A percentile compares a stretch with the other conserved stretches of the same genome.
phyloP scores from a whole-genome alignment of 306 rosid genomes.

The Vigna mungo region DNA sequence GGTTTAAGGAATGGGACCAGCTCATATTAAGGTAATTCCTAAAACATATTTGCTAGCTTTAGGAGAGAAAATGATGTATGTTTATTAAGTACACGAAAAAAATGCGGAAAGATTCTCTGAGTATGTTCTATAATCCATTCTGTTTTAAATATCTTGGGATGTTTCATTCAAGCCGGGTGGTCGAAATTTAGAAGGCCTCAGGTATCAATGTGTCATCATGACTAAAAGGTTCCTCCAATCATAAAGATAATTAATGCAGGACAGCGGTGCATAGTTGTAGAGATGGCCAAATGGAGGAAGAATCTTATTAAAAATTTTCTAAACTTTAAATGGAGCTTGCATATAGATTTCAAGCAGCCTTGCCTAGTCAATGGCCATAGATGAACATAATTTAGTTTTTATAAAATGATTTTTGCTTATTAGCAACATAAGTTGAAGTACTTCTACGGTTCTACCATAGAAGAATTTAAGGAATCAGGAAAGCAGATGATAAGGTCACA shows the following conservation, averaged over 20 bases:
- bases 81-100: too few species aligned
- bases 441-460: not conserved
- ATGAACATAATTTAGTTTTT: not conserved
- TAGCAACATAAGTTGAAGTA: not conserved
- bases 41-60: not conserved
- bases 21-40: conserved; percentile 78
- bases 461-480: not conserved
- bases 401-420: not conserved
- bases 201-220: not conserved
- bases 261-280: too few species aligned
- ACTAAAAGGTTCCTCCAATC: not conserved
- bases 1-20: conserved; percentile 76
- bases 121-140: too few species aligned
- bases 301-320: too few species aligned
- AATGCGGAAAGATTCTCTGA: too few species aligned
- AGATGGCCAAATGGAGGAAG: not conserved
- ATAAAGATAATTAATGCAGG: too few species aligned
- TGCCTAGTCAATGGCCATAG: not conserved
- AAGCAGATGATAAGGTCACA: not conserved
- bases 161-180: not conserved
- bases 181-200: not conserved
- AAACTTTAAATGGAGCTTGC: not conserved
- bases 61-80: too few species aligned
- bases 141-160: not conserved
- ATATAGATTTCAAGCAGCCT: not conserved